A percentile compares a stretch with the other conserved stretches of the same genome.
These are phyloP conservation scores for Penicillium crustosum DNA, from an alignment of 2,329 filamentous ascomycete species.

Conservation along the genomic window DNA sequence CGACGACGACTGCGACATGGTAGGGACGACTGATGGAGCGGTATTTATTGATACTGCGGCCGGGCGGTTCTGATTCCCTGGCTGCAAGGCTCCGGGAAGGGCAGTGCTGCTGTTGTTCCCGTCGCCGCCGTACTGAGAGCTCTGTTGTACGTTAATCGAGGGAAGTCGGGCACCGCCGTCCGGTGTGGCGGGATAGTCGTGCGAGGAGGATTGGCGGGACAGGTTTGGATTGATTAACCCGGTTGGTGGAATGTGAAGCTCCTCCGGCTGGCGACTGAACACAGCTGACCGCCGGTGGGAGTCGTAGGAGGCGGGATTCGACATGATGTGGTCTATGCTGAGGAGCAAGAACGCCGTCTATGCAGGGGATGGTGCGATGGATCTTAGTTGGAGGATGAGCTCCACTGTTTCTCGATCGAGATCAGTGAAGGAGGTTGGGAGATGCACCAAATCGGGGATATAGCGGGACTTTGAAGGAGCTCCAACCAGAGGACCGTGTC, in stretches of 20 bases:
- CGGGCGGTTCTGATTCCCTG: conserved; percentile 54
- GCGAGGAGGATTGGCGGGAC: conserved; percentile 44
- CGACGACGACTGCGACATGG: conserved; percentile 52
- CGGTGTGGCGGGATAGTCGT: conserved; percentile 50
- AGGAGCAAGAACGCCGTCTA: conserved; percentile 16
- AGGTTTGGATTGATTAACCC: conserved; percentile 40
- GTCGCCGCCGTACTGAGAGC: conserved; percentile 50
- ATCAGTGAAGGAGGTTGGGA: conserved; percentile 6
- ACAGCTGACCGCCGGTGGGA: conserved; percentile 50
- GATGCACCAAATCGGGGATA: conserved; percentile 16
- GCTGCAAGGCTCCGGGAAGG: conserved; percentile 63
- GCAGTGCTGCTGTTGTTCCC: conserved; percentile 40
- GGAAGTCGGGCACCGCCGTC: conserved; percentile 52
- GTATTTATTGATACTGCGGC: conserved; percentile 56
- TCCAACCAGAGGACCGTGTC: conserved; percentile 42
- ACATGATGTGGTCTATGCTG: conserved; percentile 33
- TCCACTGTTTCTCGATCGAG: conserved; percentile 16
- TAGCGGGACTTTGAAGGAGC: conserved; percentile 44
- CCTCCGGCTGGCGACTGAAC: conserved; percentile 54
- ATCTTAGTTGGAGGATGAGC: conserved; percentile 15
- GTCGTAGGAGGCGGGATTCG: conserved; percentile 51
- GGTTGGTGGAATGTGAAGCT: conserved; percentile 54
- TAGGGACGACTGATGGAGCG: conserved; percentile 58
- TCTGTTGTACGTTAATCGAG: conserved; percentile 61
- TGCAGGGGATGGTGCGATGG: conserved; percentile 15